phyloP scores from a whole-genome alignment of 805 yeast genomes.

The Sugiyamaella smithiae region DNA sequence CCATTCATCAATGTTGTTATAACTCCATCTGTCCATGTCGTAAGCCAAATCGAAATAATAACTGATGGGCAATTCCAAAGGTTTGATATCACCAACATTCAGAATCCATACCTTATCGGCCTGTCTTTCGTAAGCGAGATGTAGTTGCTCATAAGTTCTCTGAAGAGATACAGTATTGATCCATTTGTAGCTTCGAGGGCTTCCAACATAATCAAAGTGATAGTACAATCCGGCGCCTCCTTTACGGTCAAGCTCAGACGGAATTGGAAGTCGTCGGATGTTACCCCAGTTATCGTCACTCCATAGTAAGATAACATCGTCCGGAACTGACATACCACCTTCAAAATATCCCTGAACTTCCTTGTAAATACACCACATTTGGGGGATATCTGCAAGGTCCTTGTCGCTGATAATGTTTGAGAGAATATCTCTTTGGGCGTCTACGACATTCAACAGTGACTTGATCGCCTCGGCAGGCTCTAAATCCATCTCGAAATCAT shows the following conservation, averaged over 20 bases:
- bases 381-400: conserved; percentile 12
- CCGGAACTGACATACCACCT: conserved; percentile 17
- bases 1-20: conserved; percentile 13
- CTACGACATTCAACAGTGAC: conserved; percentile 7
- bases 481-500: conserved; percentile 16
- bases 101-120: conserved; percentile 30
- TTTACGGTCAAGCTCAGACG: conserved; percentile 24
- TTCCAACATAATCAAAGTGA: conserved; percentile 34
- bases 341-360: conserved; percentile 19
- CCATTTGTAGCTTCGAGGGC: conserved; percentile 32
- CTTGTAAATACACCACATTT: conserved; percentile 21
- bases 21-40: conserved; percentile 17
- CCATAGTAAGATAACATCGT: conserved; percentile 29
- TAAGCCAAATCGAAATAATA: conserved; percentile 24
- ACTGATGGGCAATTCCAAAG: conserved; percentile 29
- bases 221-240: conserved; percentile 36
- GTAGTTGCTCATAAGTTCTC: conserved; percentile 31
- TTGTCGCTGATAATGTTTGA: not conserved
- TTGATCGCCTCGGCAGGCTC: conserved; percentile 13
- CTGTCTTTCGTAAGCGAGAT: conserved; percentile 25
- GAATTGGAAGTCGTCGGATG: conserved; percentile 29
- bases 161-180: conserved; percentile 28
- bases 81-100: conserved; percentile 32
- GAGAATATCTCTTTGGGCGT: conserved; percentile 10
- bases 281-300: conserved; percentile 34